phyloP scores from a whole-genome alignment of 2,329 filamentous ascomycete species.

The Sarocladiaceae sp. region DNA sequence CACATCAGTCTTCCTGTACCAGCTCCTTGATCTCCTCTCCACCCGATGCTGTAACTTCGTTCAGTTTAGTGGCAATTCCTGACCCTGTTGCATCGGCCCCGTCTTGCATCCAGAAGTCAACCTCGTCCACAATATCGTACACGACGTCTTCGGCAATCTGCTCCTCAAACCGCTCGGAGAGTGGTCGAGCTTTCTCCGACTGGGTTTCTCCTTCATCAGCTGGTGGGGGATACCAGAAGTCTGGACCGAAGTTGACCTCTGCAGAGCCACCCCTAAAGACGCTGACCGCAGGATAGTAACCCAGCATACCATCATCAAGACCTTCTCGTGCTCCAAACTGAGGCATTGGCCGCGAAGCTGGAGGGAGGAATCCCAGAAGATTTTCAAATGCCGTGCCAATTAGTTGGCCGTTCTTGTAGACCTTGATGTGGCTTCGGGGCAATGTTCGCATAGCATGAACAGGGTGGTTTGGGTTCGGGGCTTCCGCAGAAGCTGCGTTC shows the following conservation, averaged over 20 bases:
- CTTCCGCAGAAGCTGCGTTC: conserved; percentile 44
- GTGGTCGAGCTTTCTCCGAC: conserved; percentile 43
- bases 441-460: conserved; percentile 76
- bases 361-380: conserved; percentile 85
- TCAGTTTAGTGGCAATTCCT: conserved; percentile 39
- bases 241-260: conserved; percentile 89
- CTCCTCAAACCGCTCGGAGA: conserved; percentile 80
- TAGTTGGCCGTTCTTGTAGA: conserved; percentile 88
- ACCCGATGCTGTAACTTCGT: conserved; percentile 38
- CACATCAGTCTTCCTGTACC: conserved; percentile 54
- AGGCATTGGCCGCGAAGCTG: conserved; percentile 70
- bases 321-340: conserved; percentile 77
- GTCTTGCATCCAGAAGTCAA: conserved; percentile 81
- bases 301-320: conserved; percentile 89
- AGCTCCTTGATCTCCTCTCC: conserved; percentile 61
- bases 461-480: conserved; percentile 69
- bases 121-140: conserved; percentile 91
- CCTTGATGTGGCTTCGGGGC: conserved; percentile 77
- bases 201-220: conserved; percentile 45
- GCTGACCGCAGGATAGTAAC: conserved; percentile 91
- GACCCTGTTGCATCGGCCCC: conserved; percentile 46
- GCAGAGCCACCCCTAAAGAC: conserved; percentile 88
- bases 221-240: conserved; percentile 85
- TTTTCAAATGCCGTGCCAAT: conserved; percentile 87
- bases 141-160: conserved; percentile 93